These are phyloP conservation scores for Zygosaccharomyces sapae DNA, from an alignment of 1,139 yeast species.

Conservation along the genomic window DNA sequence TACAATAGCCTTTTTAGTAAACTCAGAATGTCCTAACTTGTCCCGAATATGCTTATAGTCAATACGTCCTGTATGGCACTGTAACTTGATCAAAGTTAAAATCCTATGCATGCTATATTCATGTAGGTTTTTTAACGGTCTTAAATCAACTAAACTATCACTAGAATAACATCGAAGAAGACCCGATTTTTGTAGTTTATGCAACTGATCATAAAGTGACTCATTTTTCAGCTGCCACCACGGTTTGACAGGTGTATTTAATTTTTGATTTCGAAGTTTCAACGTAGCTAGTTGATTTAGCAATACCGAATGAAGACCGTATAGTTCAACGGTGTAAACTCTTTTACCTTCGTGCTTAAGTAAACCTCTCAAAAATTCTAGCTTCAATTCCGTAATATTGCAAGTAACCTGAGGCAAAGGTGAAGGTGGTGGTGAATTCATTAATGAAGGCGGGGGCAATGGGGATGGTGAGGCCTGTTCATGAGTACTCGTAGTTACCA, in stretches of 20 bases:
- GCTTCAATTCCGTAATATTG: conserved; percentile 2
- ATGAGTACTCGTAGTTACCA: too few species aligned
- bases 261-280: too few species aligned
- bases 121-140: conserved; percentile 14
- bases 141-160: conserved; percentile 11
- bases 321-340: conserved; percentile 10
- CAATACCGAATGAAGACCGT: conserved; percentile 8
- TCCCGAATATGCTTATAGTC: conserved; percentile 13
- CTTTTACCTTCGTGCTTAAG: conserved; percentile 1
- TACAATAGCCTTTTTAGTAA: conserved; percentile 16
- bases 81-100: conserved; percentile 18
- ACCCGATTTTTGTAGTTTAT: conserved; percentile 5
- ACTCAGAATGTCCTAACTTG: conserved; percentile 10
- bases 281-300: too few species aligned
- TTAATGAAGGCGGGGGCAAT: too few species aligned
- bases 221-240: conserved; percentile 9
- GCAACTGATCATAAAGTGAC: conserved; percentile 8
- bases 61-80: conserved; percentile 17
- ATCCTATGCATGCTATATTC: conserved; percentile 17
- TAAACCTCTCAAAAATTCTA: conserved; percentile 6
- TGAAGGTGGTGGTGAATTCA: too few species aligned
- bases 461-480: too few species aligned
- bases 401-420: conserved; percentile 4
- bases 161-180: conserved; percentile 6
- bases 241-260: too few species aligned